Base-by-base conservation (phyloP, 805 yeast genomes). In the Kluyveromyces lactis region DNA sequence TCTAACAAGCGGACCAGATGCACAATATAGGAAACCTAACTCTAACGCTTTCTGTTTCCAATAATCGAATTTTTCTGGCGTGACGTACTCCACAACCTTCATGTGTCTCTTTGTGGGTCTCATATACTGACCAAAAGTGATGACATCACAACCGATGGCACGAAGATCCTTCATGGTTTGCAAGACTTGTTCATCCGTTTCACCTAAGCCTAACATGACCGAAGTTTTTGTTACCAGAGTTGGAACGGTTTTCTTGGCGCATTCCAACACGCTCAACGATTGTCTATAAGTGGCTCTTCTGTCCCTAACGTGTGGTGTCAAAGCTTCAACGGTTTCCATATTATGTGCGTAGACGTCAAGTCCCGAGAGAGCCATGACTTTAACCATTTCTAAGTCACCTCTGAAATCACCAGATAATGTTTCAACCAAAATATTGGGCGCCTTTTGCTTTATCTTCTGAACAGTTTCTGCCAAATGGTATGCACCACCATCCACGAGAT, bases 71-170 rank as follows among this genome's bases (percentile, higher is more conserved):
- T 86, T 87, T 50, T 85, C 96, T 2, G 99, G 99, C 18, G 78
- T 82, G 15, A 92, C 77, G 54, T 92, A 92, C 51, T 90, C 97
- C 9, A 86, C 96, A 31, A 92, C 99, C 67, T 89, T 89, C 94
- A 92, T 87, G 62, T 92, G 99, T 56, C 98, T 79, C 64, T 85
- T 92, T 2, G 99, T 92, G 33, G 99, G 99, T 60, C 98, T 75
- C 97, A 92, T 92, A 63, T 92, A 92, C 65, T 92, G 99, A 27
- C 99, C 99, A 64, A 92, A 92, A 0, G 99, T 92, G 13, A 92
- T 96, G 36, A 92, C 95, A 56, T 92, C 97, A 60, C 95, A 92
- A 7, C 72, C 66, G 32, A 81, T 73, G 15, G 66, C 77, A 46
- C 97, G 75, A 49, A 94, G 68, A 58, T 86, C 95, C 45, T 62